phyloP scores from a whole-genome alignment of 768 basidiomycete genomes.

The Fomitopsis serialis region DNA sequence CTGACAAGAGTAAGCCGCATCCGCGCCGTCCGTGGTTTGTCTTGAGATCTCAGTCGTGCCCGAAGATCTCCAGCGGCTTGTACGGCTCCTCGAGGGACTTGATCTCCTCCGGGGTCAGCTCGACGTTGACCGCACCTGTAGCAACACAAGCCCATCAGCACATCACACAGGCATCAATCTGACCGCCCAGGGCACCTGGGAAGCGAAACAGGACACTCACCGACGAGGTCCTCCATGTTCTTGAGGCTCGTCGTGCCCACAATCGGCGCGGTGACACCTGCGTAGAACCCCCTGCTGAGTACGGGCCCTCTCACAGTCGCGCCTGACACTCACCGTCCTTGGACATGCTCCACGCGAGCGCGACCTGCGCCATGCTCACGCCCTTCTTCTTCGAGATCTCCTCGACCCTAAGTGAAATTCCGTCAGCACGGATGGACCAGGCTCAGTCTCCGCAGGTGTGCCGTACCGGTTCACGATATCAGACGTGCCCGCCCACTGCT shows the following conservation, averaged over 20 bases:
- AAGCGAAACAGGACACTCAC: slow-evolving; percentile 5
- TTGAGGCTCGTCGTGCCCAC: slow-evolving; percentile 30
- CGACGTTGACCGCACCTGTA: slow-evolving; percentile 3
- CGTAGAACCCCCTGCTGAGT: background rate
- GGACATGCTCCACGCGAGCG: slow-evolving; percentile 14
- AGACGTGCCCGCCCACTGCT: slow-evolving; percentile 19
- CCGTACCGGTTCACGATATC: slow-evolving; percentile 27
- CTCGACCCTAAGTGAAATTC: slow-evolving; percentile 23
- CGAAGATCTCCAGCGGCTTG: slow-evolving; percentile 36
- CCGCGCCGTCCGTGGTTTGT: too few species aligned
- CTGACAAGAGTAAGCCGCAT: too few species aligned
- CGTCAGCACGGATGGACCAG: background rate
- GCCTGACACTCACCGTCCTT: slow-evolving; percentile 4
- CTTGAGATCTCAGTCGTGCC: slow-evolving; percentile 34
- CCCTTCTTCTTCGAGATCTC: slow-evolving; percentile 33
- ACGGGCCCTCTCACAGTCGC: background rate
- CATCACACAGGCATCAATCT: too few species aligned
- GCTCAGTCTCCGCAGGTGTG: slow-evolving; percentile 2
- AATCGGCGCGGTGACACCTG: slow-evolving; percentile 15
- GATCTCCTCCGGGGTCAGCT: slow-evolving; percentile 39
- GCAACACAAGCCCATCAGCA: slow-evolving; percentile 11
- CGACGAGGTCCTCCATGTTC: slow-evolving; percentile 32
- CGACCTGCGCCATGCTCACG: slow-evolving; percentile 30
- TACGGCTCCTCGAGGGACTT: slow-evolving; percentile 49
- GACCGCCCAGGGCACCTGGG: too few species aligned